Base-by-base conservation (phyloP, 805 yeast species). In the Isabelozyma pseudorhagii region DNA sequence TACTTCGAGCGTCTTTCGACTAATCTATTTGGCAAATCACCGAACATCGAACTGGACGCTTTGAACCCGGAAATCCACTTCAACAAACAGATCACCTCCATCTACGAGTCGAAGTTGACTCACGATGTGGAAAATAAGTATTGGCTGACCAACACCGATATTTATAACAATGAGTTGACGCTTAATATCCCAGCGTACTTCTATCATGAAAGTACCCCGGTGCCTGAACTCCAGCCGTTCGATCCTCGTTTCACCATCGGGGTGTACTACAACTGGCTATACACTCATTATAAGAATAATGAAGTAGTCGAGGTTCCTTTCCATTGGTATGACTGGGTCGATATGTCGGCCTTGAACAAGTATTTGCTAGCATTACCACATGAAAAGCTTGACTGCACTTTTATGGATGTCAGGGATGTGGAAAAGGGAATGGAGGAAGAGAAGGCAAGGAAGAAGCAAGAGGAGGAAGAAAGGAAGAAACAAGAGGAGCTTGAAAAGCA, bases 261-360 rank as follows among this genome's bases (percentile, higher is more conserved):
- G 0, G 54, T 62, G 8, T 67, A 67, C 52, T 51, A 58, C 28
- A 43, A 54, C 38, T 51, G 58, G 45, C 9, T 42, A 13, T 14
- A 42, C 6, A 14, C 15, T 17, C 27, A 28, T 15, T 42, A 25
- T 61, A 8, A 40, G 45, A 18, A 44, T 46, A 5, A 51, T 47
- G 11, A 49, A 45, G 10, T 28, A 9, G 31, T 42, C 9, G 44
- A 42, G 10, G 56, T 56, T 7, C 78, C 80, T 0, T 80, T 81
- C 62, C 80, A 79, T 54, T 81, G 84, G 85, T 70, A 69, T 49
- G 85, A 81, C 58, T 80, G 83, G 78, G 70, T 72, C 4, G 83
- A 80, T 50, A 65, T 79, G 64, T 68, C 74, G 7, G 64, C 67
- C 21, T 61, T 78, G 52, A 64, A 70, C 44, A 67, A 71, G 44